Conservation (phyloP, 2,329 filamentous ascomycete genomes). For the Lanzia echinophila region DNA sequence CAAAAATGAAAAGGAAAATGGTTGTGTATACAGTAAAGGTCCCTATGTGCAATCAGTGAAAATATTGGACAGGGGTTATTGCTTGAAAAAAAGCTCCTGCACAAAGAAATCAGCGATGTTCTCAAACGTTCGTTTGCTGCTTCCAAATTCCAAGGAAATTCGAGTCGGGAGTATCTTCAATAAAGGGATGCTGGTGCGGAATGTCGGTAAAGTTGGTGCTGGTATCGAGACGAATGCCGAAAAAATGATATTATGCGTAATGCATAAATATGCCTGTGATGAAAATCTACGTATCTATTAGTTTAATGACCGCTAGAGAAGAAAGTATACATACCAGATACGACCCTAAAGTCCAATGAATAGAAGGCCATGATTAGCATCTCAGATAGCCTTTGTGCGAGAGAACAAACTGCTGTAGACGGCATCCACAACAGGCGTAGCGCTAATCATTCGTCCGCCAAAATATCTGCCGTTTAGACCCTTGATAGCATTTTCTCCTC, state of each 20-base stretch:
- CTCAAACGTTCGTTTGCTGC: slow-evolving; percentile 13
- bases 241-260: slow-evolving; percentile 2
- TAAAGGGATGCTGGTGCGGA: slow-evolving; percentile 1
- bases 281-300: slow-evolving; percentile 7
- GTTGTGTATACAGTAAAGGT: slow-evolving; percentile 17
- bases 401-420: slow-evolving; percentile 97
- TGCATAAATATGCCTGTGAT: slow-evolving; percentile 10
- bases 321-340: slow-evolving; percentile 18
- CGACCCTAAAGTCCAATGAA: slow-evolving; percentile 23
- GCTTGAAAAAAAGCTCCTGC: slow-evolving; percentile 19
- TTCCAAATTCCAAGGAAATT: not conserved
- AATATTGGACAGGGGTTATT: slow-evolving; percentile 8
- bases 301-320: not conserved
- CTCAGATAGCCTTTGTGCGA: slow-evolving; percentile 73
- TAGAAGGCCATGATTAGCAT: slow-evolving; percentile 28
- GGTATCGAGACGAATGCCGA: not conserved
- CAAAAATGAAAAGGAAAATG: not conserved
- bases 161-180: not conserved
- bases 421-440: slow-evolving; percentile 92
- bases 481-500: slow-evolving; percentile 95
- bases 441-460: slow-evolving; percentile 85
- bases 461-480: slow-evolving; percentile 96
- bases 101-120: slow-evolving; percentile 26
- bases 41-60: slow-evolving; percentile 28
- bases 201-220: not conserved